Evolutionary conservation across 2,329 filamentous ascomycete genomes (phyloP), one percentile per base, ranked within the genome.

Genomic region (Penicillium corylophilum): DNA sequence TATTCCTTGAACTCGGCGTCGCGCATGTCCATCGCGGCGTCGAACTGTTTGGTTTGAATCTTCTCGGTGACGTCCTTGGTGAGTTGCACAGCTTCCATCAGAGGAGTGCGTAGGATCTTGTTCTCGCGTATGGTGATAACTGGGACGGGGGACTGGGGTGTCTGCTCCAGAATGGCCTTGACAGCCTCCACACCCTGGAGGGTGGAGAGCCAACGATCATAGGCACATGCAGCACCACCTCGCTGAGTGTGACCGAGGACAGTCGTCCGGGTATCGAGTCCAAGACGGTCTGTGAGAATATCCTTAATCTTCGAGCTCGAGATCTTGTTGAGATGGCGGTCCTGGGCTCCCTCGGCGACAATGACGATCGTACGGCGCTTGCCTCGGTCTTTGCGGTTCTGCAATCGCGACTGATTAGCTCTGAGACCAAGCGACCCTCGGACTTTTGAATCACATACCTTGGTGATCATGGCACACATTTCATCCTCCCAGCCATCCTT

Each of bases 351-450:
- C 75, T 99, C 94, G 46, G 94, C 94, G 46, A 99, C 88, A 64
- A 99, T 96, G 65, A 99, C 93, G 64, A 97, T 97, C 1, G 94
- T 97, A 79, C 96, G 95, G 65, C 94, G 84, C 82, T 97, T 99
- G 67, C 94, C 94, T 67, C 90, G 81, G 56, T 72, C 67, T 22
- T 81, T 79, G 60, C 94, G 87, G 75, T 97, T 94, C 86, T 94
- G 69, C 35, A 8, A 9, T 46, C 16, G 22, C 5, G 23, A 2
- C 12, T 18, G 10, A 47, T 49, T 31, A 39, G 44, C 15, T 24
- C 20, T 26, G 40, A 9, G 23, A 43, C 9, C 15, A 10, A 6
- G 4, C 13, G 18, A 3, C 10, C 2, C 16, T 20, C 3, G 10
- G 10, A 6, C 20, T 6, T 10, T 4, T 18, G n/a, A 18, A 2